Evolutionary conservation across 495 filamentous ascomycete species (phyloP).

Genomic region (Aspergillus baeticus): DNA sequence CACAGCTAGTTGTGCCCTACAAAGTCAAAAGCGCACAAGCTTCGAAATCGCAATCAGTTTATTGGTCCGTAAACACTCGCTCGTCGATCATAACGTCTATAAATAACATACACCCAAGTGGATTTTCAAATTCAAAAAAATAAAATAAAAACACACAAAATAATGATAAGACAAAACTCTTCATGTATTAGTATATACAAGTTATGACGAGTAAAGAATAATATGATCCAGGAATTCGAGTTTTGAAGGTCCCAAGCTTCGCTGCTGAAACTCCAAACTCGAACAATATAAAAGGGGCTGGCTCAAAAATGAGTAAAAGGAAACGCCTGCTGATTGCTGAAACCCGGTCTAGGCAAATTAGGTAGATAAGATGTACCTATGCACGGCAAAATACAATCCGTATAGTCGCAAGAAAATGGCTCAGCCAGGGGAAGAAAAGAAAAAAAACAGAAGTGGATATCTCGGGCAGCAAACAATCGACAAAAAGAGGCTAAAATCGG

Average conservation of each 20-base stretch:
- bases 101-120: not conserved
- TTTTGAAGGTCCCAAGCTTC: not conserved
- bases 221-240: not conserved
- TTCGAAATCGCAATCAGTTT: not conserved
- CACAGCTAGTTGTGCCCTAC: too few species aligned
- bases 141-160: too few species aligned
- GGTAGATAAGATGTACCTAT: not conserved
- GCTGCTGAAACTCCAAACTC: not conserved
- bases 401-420: slow-evolving; percentile 16
- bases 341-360: slow-evolving; percentile 2
- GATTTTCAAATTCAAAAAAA: not conserved
- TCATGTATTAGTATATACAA: not conserved
- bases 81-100: not conserved
- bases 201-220: not conserved
- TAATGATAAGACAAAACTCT: not conserved
- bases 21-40: too few species aligned
- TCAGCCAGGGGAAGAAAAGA: slow-evolving; percentile 16
- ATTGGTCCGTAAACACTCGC: not conserved
- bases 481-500: slow-evolving; percentile 1
- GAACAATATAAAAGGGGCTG: not conserved
- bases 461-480: slow-evolving; percentile 8
- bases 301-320: slow-evolving; percentile 7
- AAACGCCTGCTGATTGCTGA: slow-evolving; percentile 13
- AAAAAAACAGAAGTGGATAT: slow-evolving; percentile 26
- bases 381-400: slow-evolving; percentile 6